phyloP scores from a whole-genome alignment of 1,284 basidiomycete genomes.

The Exobasidium rhododendri region DNA sequence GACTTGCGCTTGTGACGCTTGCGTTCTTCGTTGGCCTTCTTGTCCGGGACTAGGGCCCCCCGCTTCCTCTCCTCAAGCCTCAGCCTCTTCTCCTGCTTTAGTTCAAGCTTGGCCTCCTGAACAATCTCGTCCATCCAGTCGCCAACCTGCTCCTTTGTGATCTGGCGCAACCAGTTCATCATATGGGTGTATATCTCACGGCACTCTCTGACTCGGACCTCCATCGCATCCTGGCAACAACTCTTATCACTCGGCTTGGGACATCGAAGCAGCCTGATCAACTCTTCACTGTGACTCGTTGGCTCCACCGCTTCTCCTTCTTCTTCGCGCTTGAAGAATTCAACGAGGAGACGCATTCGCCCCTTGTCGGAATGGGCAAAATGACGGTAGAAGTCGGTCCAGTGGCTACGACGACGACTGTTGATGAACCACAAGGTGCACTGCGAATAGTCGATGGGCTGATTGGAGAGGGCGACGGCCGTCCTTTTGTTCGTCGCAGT shows the following conservation, averaged over 20 bases:
- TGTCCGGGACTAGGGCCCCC: neutral
- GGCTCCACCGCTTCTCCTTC: neutral
- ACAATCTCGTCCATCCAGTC: slow-evolving; percentile 13
- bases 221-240: neutral
- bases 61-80: neutral
- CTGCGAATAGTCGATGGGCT: slow-evolving; percentile 21
- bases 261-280: neutral
- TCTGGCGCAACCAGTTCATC: slow-evolving; percentile 14
- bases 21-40: neutral
- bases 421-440: slow-evolving; percentile 53
- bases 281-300: neutral
- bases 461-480: neutral
- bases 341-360: neutral
- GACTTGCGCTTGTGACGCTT: neutral
- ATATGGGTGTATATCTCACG: slow-evolving; percentile 1
- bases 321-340: neutral
- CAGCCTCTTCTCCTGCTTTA: neutral
- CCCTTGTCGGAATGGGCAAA: slow-evolving; percentile 15
- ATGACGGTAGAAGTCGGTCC: slow-evolving; percentile 37
- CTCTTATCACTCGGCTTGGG: neutral
- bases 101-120: neutral
- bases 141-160: slow-evolving; percentile 12
- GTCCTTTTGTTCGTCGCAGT: neutral
- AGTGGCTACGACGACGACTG: slow-evolving; percentile 47
- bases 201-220: neutral